A percentile compares a stretch with the other conserved stretches of the same genome.
Conservation (phyloP, 169 alveolate genomes). For the Eimeria nieschulzi region DNA sequence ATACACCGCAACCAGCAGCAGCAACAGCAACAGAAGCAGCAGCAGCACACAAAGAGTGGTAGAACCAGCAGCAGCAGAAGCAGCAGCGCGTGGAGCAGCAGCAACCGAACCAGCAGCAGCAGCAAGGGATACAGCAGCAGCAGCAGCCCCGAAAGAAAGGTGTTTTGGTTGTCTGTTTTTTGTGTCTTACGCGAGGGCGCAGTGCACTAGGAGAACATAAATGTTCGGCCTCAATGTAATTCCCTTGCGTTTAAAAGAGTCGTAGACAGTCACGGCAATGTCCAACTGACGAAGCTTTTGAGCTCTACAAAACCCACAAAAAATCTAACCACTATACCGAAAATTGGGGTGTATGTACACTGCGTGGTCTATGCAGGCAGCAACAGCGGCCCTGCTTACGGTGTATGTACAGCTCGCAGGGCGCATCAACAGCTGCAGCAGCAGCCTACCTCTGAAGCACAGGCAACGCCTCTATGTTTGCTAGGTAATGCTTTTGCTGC, state of each 20-base stretch:
- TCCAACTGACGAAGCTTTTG: conserved; percentile 31
- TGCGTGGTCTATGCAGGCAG: not conserved
- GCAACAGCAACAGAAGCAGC: conserved; percentile 1
- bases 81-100: not conserved
- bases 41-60: not conserved
- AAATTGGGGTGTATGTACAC: not conserved
- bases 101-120: conserved; percentile 7
- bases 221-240: not conserved
- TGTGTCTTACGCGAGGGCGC: conserved; percentile 30
- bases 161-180: not conserved
- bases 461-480: conserved; percentile 15
- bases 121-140: conserved; percentile 31
- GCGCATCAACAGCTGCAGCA: not conserved
- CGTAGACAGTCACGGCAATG: conserved; percentile 19
- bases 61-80: not conserved
- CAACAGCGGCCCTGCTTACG: not conserved
- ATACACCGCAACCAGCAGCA: not conserved
- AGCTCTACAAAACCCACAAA: not conserved
- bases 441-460: conserved; percentile 18
- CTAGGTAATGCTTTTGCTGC: not conserved
- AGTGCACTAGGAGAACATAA: conserved; percentile 20
- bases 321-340: conserved; percentile 22
- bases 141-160: not conserved
- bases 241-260: not conserved
- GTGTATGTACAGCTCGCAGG: too few species aligned